phyloP scores from a whole-genome alignment of 495 filamentous ascomycete genomes.

The Hyaloscypha finlandica region DNA sequence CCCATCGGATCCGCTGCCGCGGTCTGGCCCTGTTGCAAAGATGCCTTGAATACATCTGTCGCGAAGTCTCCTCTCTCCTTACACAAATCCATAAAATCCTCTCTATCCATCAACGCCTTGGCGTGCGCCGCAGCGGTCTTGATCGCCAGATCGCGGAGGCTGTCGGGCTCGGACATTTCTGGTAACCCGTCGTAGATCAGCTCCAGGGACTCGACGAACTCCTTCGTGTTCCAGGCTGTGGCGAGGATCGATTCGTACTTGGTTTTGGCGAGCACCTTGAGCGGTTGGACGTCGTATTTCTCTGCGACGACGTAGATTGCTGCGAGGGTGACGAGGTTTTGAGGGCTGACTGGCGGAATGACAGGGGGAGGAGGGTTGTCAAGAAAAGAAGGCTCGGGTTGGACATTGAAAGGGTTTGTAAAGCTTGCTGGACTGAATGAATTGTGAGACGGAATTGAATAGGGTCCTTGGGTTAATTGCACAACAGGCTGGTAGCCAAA shows the following conservation, averaged over 20 bases:
- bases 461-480: too few relatives aligned
- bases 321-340: constrained; percentile 10
- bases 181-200: constrained; percentile 15
- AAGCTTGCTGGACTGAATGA: neutral
- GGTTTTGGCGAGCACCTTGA: constrained; percentile 8
- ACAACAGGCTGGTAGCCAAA: too few relatives aligned
- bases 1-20: too few relatives aligned
- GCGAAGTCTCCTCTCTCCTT: constrained; percentile 12
- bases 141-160: neutral
- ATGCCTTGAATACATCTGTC: constrained; percentile 10
- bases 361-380: neutral
- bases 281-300: constrained; percentile 18
- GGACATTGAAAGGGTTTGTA: neutral
- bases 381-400: neutral
- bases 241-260: constrained; percentile 16
- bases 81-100: constrained; percentile 8
- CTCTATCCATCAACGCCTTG: neutral
- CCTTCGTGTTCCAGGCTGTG: neutral
- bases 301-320: constrained; percentile 22
- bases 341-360: neutral
- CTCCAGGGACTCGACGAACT: constrained; percentile 3
- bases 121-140: constrained; percentile 2
- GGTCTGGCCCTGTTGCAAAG: neutral
- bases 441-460: too few relatives aligned
- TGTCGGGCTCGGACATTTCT: neutral